These are phyloP conservation scores for Macrophomina phaseolina DNA, from an alignment of 2,329 filamentous ascomycete genomes.

Conservation along the genomic window DNA sequence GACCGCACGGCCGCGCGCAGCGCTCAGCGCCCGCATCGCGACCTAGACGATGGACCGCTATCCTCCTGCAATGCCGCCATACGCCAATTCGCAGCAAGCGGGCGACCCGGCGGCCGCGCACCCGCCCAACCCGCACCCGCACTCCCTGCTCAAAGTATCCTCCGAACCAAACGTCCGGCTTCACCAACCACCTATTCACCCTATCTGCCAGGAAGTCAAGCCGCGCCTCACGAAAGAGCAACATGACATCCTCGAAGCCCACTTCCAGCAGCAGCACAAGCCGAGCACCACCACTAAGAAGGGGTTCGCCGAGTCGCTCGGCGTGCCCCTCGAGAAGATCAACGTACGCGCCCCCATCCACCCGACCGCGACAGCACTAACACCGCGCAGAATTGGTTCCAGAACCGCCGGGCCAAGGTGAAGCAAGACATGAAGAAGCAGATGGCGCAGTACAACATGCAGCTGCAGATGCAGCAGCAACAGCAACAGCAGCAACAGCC, in stretches of 20 bases:
- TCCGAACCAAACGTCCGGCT: slow-evolving; percentile 27
- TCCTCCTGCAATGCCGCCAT: slow-evolving; percentile 19
- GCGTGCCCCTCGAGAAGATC: slow-evolving; percentile 59
- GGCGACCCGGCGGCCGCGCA: slow-evolving; percentile 15
- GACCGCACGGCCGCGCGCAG: slow-evolving; percentile 5
- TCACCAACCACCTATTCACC: slow-evolving; percentile 20
- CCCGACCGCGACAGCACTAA: slow-evolving; percentile 38
- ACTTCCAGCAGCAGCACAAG: slow-evolving; percentile 56
- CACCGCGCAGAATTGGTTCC: slow-evolving; percentile 57
- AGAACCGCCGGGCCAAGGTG: slow-evolving; percentile 59
- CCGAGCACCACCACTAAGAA: slow-evolving; percentile 58
- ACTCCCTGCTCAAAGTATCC: slow-evolving; percentile 26
- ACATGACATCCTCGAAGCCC: slow-evolving; percentile 57
- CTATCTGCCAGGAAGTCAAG: slow-evolving; percentile 50
- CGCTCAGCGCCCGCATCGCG: neutral
- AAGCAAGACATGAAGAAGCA: slow-evolving; percentile 60
- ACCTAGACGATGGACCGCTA: slow-evolving; percentile 18
- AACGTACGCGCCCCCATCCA: slow-evolving; percentile 47
- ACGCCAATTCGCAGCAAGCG: slow-evolving; percentile 16
- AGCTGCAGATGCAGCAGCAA: slow-evolving; percentile 26
- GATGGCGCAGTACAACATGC: slow-evolving; percentile 41
- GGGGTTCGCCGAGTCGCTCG: slow-evolving; percentile 53
- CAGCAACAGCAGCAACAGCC: slow-evolving; percentile 1
- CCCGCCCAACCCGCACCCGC: slow-evolving; percentile 22
- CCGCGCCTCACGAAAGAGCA: slow-evolving; percentile 60